A percentile compares a stretch with the other conserved stretches of the same genome.
These are phyloP conservation scores for Hippophae rhamnoides DNA, from an alignment of 306 rosid species.

Conservation along the genomic window DNA sequence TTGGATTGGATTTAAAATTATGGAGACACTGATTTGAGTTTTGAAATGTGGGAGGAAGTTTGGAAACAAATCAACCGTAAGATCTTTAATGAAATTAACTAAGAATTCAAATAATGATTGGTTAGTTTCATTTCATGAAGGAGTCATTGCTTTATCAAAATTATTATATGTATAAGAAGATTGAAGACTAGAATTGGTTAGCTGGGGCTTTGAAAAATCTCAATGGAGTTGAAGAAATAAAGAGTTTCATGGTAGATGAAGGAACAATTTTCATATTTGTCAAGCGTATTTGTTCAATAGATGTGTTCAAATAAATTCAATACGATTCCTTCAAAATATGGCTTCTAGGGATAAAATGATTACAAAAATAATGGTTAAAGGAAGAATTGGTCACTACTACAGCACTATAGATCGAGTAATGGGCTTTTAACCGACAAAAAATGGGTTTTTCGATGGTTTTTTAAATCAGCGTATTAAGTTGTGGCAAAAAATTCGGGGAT, in stretches of 20 bases:
- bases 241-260: constrained; percentile 76
- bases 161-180: constrained; percentile 34
- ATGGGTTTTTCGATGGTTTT: too few species aligned
- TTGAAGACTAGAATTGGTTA: constrained; percentile 38
- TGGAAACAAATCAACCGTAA: constrained; percentile 38
- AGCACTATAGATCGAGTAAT: too few species aligned
- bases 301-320: constrained; percentile 56
- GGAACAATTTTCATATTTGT: constrained; percentile 47
- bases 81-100: constrained; percentile 11
- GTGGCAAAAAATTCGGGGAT: too few species aligned
- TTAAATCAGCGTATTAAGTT: too few species aligned
- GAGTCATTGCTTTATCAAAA: constrained; percentile 59
- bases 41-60: constrained; percentile 56
- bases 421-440: too few species aligned
- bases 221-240: constrained; percentile 58
- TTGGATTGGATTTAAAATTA: constrained; percentile 42
- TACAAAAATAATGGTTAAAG: constrained; percentile 41
- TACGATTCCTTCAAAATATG: constrained; percentile 45
- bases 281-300: constrained; percentile 41
- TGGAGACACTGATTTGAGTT: constrained; percentile 54
- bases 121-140: constrained; percentile 88
- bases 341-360: constrained; percentile 58
- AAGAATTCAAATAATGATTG: constrained; percentile 78
- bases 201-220: constrained; percentile 66
- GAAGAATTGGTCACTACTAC: constrained; percentile 27